Conservation (phyloP, 1,284 basidiomycete species). For the Cystobasidiaceae sp. region DNA sequence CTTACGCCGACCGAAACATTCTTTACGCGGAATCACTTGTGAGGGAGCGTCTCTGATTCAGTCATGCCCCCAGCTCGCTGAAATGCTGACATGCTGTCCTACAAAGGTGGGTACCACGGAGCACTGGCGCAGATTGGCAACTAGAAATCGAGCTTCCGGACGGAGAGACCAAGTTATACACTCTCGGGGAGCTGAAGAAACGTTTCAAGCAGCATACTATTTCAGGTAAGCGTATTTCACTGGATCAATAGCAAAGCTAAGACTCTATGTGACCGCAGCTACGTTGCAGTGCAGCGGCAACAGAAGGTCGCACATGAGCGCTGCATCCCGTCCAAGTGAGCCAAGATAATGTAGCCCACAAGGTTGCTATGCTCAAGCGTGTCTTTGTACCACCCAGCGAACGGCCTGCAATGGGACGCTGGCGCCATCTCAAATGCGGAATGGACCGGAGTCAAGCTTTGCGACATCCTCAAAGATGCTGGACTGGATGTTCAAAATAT, state of each 20-base stretch:
- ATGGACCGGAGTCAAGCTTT: conserved; percentile 20
- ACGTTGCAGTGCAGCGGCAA: conserved; percentile 28
- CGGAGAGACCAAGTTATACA: conserved; percentile 14
- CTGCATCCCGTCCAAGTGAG: conserved; percentile 18
- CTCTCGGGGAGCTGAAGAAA: conserved; percentile 11
- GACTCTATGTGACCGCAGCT: no score
- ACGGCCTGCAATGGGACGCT: conserved; percentile 28
- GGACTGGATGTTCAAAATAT: conserved; percentile 15
- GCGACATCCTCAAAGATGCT: conserved; percentile 19
- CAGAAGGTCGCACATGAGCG: conserved; percentile 26
- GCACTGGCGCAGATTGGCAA: conserved; percentile 16
- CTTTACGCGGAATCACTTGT: conserved; percentile 29
- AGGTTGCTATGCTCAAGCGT: background rate
- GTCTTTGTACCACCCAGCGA: background rate
- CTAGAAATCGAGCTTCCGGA: conserved; percentile 24
- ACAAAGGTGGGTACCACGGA: conserved; percentile 18
- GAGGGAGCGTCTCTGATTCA: no score
- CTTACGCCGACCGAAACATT: conserved; percentile 22
- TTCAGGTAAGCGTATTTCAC: conserved; percentile 3
- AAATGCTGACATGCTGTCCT: background rate
- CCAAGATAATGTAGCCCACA: background rate
- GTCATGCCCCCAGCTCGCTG: no score
- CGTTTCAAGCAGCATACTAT: conserved; percentile 26
- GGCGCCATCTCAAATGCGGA: conserved; percentile 29
- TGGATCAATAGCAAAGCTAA: no score